phyloP scores from a whole-genome alignment of 2,329 filamentous ascomycete species.

The Sporothrix pseudoabietina region DNA sequence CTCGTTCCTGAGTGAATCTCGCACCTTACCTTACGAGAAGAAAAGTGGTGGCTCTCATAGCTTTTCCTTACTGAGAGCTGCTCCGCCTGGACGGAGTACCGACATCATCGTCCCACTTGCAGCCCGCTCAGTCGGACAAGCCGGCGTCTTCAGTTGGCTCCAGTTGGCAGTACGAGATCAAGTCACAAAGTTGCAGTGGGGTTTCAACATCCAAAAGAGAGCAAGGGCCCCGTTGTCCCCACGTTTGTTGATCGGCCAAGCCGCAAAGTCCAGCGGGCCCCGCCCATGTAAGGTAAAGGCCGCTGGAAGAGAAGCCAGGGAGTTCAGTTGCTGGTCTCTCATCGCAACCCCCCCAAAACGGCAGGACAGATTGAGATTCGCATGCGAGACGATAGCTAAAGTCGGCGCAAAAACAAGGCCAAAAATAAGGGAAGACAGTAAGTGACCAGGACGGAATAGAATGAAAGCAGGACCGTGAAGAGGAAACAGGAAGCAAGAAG shows the following conservation, averaged over 20 bases:
- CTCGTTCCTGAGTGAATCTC: background rate
- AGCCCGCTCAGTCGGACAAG: slow-evolving; percentile 5
- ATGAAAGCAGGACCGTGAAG: background rate
- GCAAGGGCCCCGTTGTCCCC: slow-evolving; percentile 3
- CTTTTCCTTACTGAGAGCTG: background rate
- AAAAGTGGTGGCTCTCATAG: too few relatives aligned
- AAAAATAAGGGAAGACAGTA: background rate
- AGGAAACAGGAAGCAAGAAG: background rate
- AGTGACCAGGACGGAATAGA: background rate
- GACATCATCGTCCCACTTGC: slow-evolving; percentile 21
- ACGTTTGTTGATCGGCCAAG: slow-evolving; percentile 17
- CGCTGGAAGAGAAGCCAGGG: background rate
- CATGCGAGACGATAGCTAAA: slow-evolving; percentile 19
- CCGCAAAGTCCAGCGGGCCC: background rate
- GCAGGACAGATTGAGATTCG: slow-evolving; percentile 25
- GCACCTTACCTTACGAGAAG: background rate
- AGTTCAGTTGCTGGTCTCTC: background rate
- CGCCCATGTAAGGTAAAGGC: background rate
- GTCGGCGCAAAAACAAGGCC: background rate
- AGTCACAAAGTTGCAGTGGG: background rate
- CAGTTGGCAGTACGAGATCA: background rate
- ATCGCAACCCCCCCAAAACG: background rate
- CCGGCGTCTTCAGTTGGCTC: background rate
- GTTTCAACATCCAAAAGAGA: too few relatives aligned
- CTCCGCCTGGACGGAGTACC: background rate